Conservation (phyloP, 345 rosid species). For the Brassica carinata region DNA sequence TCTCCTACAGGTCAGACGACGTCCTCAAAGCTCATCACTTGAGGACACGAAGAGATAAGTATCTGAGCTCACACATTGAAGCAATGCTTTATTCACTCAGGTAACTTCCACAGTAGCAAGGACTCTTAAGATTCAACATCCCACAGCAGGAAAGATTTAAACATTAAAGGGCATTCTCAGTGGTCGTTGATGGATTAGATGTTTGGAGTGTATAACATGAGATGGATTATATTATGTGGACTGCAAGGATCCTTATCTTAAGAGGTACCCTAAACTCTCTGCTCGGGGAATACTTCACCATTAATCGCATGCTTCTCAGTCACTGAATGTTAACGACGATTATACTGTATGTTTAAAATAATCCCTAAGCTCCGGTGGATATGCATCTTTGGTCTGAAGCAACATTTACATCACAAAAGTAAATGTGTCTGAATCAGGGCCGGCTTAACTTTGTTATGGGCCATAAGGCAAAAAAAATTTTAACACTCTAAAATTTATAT, state of each 20-base stretch:
- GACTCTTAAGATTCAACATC: not conserved
- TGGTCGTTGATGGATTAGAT: constrained; percentile 57
- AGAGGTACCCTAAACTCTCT: constrained; percentile 53
- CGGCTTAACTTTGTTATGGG: too few relatives aligned
- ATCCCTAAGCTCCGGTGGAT: too few relatives aligned
- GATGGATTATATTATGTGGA: constrained; percentile 51
- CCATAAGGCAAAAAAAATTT: too few relatives aligned
- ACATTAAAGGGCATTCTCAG: constrained; percentile 51
- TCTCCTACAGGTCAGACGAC: constrained; percentile 48
- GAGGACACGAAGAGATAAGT: constrained; percentile 49
- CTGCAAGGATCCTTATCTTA: constrained; percentile 47
- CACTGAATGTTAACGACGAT: not conserved
- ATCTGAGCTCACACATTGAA: constrained; percentile 49
- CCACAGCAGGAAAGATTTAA: constrained; percentile 45
- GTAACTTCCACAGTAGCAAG: constrained; percentile 28
- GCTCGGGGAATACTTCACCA: constrained; percentile 41
- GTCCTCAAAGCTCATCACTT: constrained; percentile 40
- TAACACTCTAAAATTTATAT: too few relatives aligned
- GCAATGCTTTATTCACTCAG: constrained; percentile 50
- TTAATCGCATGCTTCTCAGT: not conserved
- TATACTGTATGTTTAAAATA: not conserved
- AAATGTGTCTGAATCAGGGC: too few relatives aligned
- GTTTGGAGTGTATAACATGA: constrained; percentile 38
- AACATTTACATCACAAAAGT: too few relatives aligned
- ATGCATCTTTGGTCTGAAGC: too few relatives aligned